Evolutionary conservation across 768 basidiomycete genomes (phyloP), one percentile per base, ranked within the genome.

Genomic region (Exidia glandulosa): DNA sequence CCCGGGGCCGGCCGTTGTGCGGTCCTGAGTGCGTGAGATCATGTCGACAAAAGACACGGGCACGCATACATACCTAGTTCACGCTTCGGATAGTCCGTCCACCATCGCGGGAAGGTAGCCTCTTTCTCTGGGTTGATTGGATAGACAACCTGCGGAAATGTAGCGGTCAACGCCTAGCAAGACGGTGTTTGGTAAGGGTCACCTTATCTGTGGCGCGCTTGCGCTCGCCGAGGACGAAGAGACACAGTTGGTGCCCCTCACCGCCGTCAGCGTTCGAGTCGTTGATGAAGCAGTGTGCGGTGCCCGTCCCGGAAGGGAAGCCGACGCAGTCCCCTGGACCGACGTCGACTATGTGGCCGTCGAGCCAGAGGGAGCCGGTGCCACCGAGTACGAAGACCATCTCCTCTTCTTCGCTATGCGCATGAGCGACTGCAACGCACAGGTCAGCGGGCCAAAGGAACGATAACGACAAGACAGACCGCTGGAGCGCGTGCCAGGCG

Each of bases 191-290:
- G 16, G 41, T 6, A 27, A 54, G 9, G 25, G 25, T 23, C 2
- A 31, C 50, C 50, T 32, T 54, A 29, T 54, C 50, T 4, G 30
- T 58, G 13, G 10, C 29, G 9, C 48, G 41, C 32, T 59, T 57
- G 55, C 62, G 64, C 59, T 66, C 62, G 16, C 65, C 65, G n/a
- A 66, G 55, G 27, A 66, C 63, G 59, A 61, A 63, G 23, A 66
- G 57, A 32, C 59, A 61, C 13, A 64, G 57, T 9, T 64, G 61
- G 6, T 66, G 56, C 2, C 65, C 65, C 55, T 64, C 63, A 13
- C 30, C 23, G 1, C 57, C 59, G 16, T 60, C 34, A 5, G 59
- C 59, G 56, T 64, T 66, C 12, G 65, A 66, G 57, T 66, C 61
- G 56, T 66, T 66, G 48, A 66, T 66, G 57, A 66, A 62, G 19